These are phyloP conservation scores for Apiospora arundinis DNA, from an alignment of 2,329 filamentous ascomycete genomes.

Conservation along the genomic window DNA sequence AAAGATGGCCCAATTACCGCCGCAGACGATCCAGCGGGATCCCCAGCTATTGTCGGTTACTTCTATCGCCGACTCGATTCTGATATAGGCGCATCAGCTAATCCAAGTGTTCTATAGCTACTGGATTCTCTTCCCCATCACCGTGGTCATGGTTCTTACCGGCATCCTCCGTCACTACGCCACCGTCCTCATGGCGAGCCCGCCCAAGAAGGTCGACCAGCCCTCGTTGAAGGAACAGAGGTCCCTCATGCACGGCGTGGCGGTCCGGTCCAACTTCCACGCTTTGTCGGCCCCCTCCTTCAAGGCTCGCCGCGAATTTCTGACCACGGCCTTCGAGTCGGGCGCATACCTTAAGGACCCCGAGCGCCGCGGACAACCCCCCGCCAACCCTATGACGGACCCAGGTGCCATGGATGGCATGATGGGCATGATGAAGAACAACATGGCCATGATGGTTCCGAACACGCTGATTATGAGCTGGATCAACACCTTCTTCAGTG, in stretches of 20 bases:
- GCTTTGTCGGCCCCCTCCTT: constrained; percentile 82
- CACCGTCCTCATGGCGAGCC: constrained; percentile 83
- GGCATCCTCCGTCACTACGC: constrained; percentile 97
- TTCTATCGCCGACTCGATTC: background rate
- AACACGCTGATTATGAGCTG: constrained; percentile 99
- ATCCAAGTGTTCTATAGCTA: constrained; percentile 68
- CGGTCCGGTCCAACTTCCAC: constrained; percentile 82
- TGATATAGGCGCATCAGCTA: background rate
- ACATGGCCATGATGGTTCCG: constrained; percentile 99
- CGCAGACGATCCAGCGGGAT: constrained; percentile 98
- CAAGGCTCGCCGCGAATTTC: constrained; percentile 77
- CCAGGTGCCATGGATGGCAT: constrained; percentile 98
- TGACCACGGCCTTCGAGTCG: constrained; percentile 82
- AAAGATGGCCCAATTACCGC: constrained; percentile 80
- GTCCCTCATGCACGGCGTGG: constrained; percentile 81
- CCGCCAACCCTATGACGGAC: constrained; percentile 93
- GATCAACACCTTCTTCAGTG: constrained; percentile 99
- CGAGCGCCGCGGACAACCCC: constrained; percentile 82
- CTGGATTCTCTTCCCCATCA: constrained; percentile 98
- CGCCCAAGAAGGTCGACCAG: constrained; percentile 82
- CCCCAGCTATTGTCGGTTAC: constrained; percentile 90
- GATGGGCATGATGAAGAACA: constrained; percentile 99
- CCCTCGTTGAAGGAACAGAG: constrained; percentile 85
- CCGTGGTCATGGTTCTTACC: constrained; percentile 96
- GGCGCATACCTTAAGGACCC: constrained; percentile 91